Percentiles rank a stretch among this genome's conserved stretches.
phyloP scores from a whole-genome alignment of 1,284 basidiomycete species.

The Cutaneotrichosporon spelunceum region DNA sequence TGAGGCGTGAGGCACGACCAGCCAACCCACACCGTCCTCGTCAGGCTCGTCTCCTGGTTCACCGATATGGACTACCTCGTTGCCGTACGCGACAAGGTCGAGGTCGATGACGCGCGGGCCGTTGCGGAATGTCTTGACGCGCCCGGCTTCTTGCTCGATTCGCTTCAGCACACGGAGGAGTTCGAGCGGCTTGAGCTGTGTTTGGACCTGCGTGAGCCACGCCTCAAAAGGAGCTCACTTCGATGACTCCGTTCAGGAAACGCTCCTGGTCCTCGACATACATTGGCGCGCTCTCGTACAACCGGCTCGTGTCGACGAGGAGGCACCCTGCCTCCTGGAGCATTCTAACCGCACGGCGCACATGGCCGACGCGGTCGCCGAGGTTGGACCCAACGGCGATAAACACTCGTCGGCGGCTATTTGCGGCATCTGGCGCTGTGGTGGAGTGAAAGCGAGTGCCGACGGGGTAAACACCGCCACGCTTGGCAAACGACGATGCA shows the following conservation, averaged over 20 bases:
- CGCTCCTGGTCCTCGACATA: constrained; percentile 85
- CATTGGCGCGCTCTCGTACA: constrained; percentile 95
- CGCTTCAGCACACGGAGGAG: constrained; percentile 69
- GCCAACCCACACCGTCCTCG: constrained; percentile 58
- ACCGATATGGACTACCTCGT: constrained; percentile 61
- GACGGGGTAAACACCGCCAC: constrained; percentile 8
- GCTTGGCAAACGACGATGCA: constrained; percentile 46
- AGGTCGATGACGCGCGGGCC: constrained; percentile 89
- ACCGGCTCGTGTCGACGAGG: constrained; percentile 76
- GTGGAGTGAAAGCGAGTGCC: constrained; percentile 3
- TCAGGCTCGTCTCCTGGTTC: constrained; percentile 51
- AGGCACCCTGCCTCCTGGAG: constrained; percentile 41
- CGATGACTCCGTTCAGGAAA: constrained; percentile 87
- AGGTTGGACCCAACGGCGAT: constrained; percentile 88
- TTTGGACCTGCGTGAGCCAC: constrained; percentile 53
- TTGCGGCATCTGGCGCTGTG: not conserved
- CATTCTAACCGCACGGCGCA: constrained; percentile 64
- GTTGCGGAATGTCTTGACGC: constrained; percentile 75
- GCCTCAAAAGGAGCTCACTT: constrained; percentile 56
- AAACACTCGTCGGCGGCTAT: constrained; percentile 52
- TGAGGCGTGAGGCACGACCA: constrained; percentile 80
- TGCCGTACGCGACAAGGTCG: constrained; percentile 80
- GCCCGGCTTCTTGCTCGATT: constrained; percentile 73
- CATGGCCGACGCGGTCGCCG: constrained; percentile 80
- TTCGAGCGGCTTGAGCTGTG: constrained; percentile 62